Evolutionary conservation across 2,329 filamentous ascomycete species (phyloP), one percentile per base, ranked within the genome.

Genomic region (Aspergillus pseudotamarii): DNA sequence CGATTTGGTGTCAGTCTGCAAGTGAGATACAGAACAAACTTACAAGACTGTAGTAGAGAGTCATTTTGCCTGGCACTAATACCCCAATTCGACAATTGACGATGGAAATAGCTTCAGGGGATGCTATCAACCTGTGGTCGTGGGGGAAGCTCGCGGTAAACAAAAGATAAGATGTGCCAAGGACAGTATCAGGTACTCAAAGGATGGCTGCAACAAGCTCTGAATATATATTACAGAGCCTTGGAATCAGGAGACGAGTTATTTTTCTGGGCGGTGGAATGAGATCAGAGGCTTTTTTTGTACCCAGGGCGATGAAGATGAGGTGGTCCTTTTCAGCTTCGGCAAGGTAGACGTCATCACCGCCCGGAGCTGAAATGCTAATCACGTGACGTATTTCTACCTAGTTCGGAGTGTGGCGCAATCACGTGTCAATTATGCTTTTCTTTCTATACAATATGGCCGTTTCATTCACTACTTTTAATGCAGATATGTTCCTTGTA

Each of bases 41-140:
- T 83, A 88, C 87, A 64, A 89, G 81, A 73, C 84, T 88, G 83
- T 89, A 89, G 80, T 90, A 90, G 75, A 90, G 86, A 75, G 88
- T 90, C 88, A 90, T 90, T 69, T 72, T 86, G 80, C 8, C 58
- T 51, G 34, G 16, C 19, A 30, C 32, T 28, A 30, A 54, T 30
- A 53, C n/a, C 16, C 19, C 14, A 21, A 19, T 43, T 28, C 21
- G 51, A 43, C 14, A 51, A 32, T 32, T 48, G 32, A 32, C 4
- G 30, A 43, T 41, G 6, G 21, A 32, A 21, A 14, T 48, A 32
- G n/a, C 28, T 43, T 36, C 48, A 50, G 51, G 41, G 55, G 60
- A 9, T 53, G 55, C 55, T 34, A 34, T 38, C 53, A 19, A 61
- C 26, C n/a, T 58, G 51, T 50, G 38, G 43, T 62, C 34, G 45